These are phyloP conservation scores for Salix dunnii DNA, from an alignment of 345 rosid species.

Conservation along the genomic window DNA sequence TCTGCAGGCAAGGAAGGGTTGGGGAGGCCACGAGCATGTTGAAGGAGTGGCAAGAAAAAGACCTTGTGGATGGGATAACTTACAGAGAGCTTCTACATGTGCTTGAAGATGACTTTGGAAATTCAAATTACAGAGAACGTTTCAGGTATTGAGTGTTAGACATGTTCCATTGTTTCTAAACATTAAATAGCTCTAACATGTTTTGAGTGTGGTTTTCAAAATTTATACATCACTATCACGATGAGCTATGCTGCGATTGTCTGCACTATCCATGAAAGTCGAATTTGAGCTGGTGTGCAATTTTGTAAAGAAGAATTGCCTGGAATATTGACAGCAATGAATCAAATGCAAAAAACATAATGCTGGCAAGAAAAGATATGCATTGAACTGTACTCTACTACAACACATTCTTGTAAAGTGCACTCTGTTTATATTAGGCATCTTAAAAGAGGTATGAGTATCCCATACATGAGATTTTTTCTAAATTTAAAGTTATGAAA, in stretches of 20 bases:
- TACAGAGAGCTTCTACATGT: constrained; percentile 58
- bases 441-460: too few species aligned
- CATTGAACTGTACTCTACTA: too few species aligned
- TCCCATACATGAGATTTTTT: too few species aligned
- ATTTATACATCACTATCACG: neutral
- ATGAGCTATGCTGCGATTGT: neutral
- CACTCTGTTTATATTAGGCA: too few species aligned
- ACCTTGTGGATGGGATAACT: constrained; percentile 51
- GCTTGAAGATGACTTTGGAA: constrained; percentile 51
- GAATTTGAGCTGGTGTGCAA: neutral
- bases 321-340: too few species aligned
- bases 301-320: too few species aligned
- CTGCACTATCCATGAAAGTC: neutral
- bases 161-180: neutral
- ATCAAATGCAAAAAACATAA: too few species aligned
- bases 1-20: constrained; percentile 51
- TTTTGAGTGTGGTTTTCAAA: neutral
- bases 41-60: constrained; percentile 53
- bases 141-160: constrained; percentile 4
- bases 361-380: too few species aligned
- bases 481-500: too few species aligned
- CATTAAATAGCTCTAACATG: neutral
- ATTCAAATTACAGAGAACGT: constrained; percentile 18
- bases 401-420: too few species aligned
- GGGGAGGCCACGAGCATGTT: constrained; percentile 55